Evolutionary conservation across 2,329 filamentous ascomycete genomes (phyloP), one percentile per base, ranked within the genome.

Genomic region (Sphaerostilbella broomeana): DNA sequence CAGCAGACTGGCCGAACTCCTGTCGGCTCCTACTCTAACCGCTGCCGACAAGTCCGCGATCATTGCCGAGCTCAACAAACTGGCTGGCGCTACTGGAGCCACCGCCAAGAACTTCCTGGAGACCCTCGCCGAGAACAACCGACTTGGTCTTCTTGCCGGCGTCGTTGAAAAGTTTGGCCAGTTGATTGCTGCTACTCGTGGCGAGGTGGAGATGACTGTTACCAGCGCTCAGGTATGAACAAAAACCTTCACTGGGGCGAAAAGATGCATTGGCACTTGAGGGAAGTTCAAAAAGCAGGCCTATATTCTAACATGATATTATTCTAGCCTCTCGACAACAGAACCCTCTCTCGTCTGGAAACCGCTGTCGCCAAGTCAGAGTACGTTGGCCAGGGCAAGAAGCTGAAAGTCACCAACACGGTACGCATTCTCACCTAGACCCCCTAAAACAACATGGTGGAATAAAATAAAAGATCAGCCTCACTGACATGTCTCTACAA

Each of bases 71-170:
- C 79, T 98, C 54, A 75, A 84, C 68, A 95, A 95, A 79, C 76
- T 81, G 60, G 72, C 84, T 50, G 84, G 83, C 54, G 67, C 69
- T 52, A 75, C 81, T 64, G 86, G 85, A 61, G 79, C 86, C 61
- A 86, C 89, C 48, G 72, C 97, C 66, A 88, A 92, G 81, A 94
- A 95, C 78, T 89, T 98, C 74, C 78, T 98, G 55, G 62, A 72
- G 42, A 85, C 90, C 42, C 78, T 98, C 43, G 90, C 92, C 52
- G 86, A 92, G 72, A 94, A 98, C 81, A 98, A 98, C 80, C 80
- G 92, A 53, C 75, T 98, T 53, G 80, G 81, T 50, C 72, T 92
- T 48, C 76, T 98, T 47, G 75, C 82, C 65, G 81, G 82, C 54
- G 83, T 97, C 49, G 81, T 79, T 62, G 78, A 84, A 61, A 95